Base-by-base conservation (phyloP, 768 basidiomycete genomes). In the Termitomyces sp. region DNA sequence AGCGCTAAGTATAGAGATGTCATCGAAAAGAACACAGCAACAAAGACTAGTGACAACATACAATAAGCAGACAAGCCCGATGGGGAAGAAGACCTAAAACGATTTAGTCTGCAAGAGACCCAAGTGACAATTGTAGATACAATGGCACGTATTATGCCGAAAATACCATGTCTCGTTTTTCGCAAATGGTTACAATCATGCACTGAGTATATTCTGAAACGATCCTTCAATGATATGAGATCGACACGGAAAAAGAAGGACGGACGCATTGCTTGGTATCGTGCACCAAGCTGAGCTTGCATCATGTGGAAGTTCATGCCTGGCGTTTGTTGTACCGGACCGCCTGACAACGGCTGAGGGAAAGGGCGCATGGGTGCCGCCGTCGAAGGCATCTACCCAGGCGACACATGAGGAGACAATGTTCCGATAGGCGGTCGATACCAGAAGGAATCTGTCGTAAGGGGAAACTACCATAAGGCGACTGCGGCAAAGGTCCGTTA, bases 61-160 rank as follows among this genome's bases (percentile, higher is more conserved):
- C 63, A 65, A 60, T 34, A 67, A 47, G 46, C 65, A 65, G 4
- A 67, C 48, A 47, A 68, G 50, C 12, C 65, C 67, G n/a, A 66
- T 62, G 13, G 67, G 67, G 56, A 68, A 68, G 53, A 66, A 65
- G 18, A 64, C 24, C 61, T 67, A 16, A 37, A 46, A 6, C 9
- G 4, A n/a, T 56, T 32, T 29, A 53, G 14, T 20, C 43, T 20
- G 22, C 8, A n/a, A 36, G 16, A 27, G 22, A 24, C 20, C 8
- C 32, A n/a, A 8, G 24, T 34, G 43, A 39, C 39, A 50, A 24
- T 6, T 12, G 5, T 27, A 29, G 12, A 52, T 27, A 69, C 68
- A 16, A 70, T 60, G 24, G 67, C 67, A 20, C 61, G 60, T 46
- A 70, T 67, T 31, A 69, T 66, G 4, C 68, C 68, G 53, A 55